phyloP scores from a whole-genome alignment of 1,139 yeast species.

The Debaryomyces nepalensis region DNA sequence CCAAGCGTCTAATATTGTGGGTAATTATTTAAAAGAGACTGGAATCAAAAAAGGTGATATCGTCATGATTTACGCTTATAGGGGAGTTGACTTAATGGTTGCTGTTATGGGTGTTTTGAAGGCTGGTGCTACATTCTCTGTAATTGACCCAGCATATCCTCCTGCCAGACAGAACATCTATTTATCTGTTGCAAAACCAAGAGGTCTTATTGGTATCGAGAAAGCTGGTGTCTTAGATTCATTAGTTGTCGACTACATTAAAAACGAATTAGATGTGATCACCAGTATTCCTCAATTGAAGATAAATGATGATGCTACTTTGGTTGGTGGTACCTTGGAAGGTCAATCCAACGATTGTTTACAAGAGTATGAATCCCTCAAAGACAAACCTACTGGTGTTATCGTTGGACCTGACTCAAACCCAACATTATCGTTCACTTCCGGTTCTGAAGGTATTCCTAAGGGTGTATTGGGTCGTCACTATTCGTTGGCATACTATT shows the following conservation, averaged over 20 bases:
- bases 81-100: conserved; percentile 95
- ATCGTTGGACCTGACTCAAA: conserved; percentile 96
- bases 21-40: conserved; percentile 78
- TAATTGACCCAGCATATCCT: conserved; percentile 98
- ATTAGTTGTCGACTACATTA: conserved; percentile 76
- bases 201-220: conserved; percentile 83
- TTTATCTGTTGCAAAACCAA: conserved; percentile 90
- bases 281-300: conserved; percentile 79
- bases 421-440: conserved; percentile 96
- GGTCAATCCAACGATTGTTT: conserved; percentile 52
- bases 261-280: conserved; percentile 69
- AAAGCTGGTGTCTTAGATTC: conserved; percentile 86
- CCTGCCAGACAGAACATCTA: conserved; percentile 96
- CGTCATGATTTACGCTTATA: conserved; percentile 95
- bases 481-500: conserved; percentile 92
- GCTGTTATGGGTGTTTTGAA: conserved; percentile 97
- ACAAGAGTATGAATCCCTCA: conserved; percentile 46
- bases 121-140: conserved; percentile 98
- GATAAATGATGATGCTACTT: conserved; percentile 74
- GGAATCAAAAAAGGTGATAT: conserved; percentile 92
- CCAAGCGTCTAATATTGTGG: conserved; percentile 92
- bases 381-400: conserved; percentile 76
- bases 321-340: conserved; percentile 59
- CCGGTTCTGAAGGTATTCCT: conserved; percentile 98
- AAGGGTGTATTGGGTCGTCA: conserved; percentile 99